phyloP scores from a whole-genome alignment of 805 yeast genomes.

The Hermanozyma aechmeae region DNA sequence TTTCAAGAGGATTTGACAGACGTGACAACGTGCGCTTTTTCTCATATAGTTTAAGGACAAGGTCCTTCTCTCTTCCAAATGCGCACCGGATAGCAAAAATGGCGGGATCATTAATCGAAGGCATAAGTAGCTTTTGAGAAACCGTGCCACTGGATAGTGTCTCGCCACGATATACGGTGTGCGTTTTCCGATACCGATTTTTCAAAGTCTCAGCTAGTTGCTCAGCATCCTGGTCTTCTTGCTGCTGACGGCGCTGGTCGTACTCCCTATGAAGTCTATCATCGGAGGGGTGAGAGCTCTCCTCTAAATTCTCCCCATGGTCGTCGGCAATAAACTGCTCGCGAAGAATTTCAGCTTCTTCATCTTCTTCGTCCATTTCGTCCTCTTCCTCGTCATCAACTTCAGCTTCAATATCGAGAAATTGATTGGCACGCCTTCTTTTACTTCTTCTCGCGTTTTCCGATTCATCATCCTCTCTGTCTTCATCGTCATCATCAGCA shows the following conservation, averaged over 20 bases:
- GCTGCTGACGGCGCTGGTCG: conserved; percentile 78
- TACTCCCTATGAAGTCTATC: conserved; percentile 86
- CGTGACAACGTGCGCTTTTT: conserved; percentile 73
- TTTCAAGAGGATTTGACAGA: conserved; percentile 71
- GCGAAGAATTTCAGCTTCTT: conserved; percentile 75
- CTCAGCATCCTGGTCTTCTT: conserved; percentile 92
- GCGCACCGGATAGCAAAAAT: conserved; percentile 94
- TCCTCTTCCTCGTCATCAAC: conserved; percentile 97
- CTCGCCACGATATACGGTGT: conserved; percentile 77
- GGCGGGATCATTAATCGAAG: conserved; percentile 93
- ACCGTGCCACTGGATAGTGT: conserved; percentile 55
- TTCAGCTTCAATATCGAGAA: conserved; percentile 97
- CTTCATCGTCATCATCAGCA: conserved; percentile 40
- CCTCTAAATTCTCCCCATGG: conserved; percentile 45
- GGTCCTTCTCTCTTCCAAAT: conserved; percentile 86
- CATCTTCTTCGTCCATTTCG: conserved; percentile 83
- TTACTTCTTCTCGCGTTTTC: conserved; percentile 40
- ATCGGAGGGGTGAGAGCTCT: conserved; percentile 34
- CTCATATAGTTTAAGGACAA: conserved; percentile 75
- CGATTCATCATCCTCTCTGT: conserved; percentile 41
- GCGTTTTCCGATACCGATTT: conserved; percentile 83
- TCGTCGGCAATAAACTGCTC: conserved; percentile 80
- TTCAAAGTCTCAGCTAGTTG: conserved; percentile 84
- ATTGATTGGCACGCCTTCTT: conserved; percentile 61
- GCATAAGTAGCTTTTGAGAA: conserved; percentile 86